Percentiles rank a stretch among this genome's conserved stretches.
phyloP scores from a whole-genome alignment of 116 monocot species.

The Trichopus zeylanicus region DNA sequence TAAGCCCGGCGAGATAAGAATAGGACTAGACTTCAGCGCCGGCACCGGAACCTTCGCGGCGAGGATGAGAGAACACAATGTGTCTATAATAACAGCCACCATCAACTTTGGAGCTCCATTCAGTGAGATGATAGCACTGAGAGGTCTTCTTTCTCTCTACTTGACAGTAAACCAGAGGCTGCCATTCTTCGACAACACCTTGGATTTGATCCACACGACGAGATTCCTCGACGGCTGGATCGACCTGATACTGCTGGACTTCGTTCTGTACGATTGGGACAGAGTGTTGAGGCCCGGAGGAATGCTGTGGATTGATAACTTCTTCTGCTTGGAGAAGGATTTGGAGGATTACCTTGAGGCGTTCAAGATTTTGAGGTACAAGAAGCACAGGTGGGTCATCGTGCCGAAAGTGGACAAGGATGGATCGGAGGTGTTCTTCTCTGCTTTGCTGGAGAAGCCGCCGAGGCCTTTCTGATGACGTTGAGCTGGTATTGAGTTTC shows the following conservation, averaged over 20 bases:
- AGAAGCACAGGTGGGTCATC: constrained; percentile 54
- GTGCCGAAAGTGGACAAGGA: constrained; percentile 63
- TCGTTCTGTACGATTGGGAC: constrained; percentile 76
- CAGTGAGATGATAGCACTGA: constrained; percentile 58
- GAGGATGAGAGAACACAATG: constrained; percentile 50
- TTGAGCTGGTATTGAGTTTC: no score
- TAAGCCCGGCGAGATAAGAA: constrained; percentile 50
- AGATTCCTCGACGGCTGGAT: constrained; percentile 84
- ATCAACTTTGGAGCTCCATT: constrained; percentile 72
- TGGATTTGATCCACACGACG: constrained; percentile 61
- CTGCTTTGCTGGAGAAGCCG: constrained; percentile 73
- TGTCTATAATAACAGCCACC: constrained; percentile 37
- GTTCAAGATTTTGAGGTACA: constrained; percentile 57
- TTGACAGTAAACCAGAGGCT: constrained; percentile 66
- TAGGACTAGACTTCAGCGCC: constrained; percentile 61
- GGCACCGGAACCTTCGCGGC: constrained; percentile 67
- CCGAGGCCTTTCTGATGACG: constrained; percentile 44
- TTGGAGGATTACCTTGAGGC: constrained; percentile 50
- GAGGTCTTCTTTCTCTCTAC: constrained; percentile 63
- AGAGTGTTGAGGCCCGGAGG: constrained; percentile 69
- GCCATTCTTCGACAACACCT: constrained; percentile 78
- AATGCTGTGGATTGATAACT: constrained; percentile 63
- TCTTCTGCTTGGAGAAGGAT: constrained; percentile 59
- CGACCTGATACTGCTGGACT: constrained; percentile 53
- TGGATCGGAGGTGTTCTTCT: constrained; percentile 68